Conservation (phyloP, 179 eudicot species). For the Silene coronaria region DNA sequence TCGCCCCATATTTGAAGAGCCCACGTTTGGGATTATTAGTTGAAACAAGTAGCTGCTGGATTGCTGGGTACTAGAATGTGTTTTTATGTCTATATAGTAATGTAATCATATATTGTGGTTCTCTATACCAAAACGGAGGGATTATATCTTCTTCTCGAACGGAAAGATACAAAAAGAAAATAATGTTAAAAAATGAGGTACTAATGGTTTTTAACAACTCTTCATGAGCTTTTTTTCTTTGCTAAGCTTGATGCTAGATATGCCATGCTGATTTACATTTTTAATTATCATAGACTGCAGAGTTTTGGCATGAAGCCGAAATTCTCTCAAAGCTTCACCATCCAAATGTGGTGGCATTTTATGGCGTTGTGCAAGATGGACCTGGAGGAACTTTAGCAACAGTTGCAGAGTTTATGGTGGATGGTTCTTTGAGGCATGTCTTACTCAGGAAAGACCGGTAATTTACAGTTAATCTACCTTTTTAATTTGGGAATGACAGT, state of each 20-base stretch:
- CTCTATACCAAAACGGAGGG: too few species aligned
- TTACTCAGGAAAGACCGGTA: conserved; percentile 44
- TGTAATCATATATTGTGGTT: too few species aligned
- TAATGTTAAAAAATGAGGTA: too few species aligned
- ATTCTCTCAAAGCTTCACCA: conserved; percentile 50
- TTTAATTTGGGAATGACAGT: not conserved
- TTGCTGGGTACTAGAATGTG: too few species aligned
- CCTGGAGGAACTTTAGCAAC: conserved; percentile 52
- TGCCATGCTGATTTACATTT: conserved; percentile 7
- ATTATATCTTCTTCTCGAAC: too few species aligned
- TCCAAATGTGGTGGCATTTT: conserved; percentile 52
- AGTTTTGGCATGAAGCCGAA: conserved; percentile 51
- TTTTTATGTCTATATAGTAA: too few species aligned
- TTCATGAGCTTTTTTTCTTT: not conserved
- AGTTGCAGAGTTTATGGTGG: conserved; percentile 44
- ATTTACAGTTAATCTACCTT: not conserved
- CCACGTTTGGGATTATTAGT: too few species aligned
- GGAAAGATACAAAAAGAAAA: too few species aligned
- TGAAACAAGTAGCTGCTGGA: too few species aligned
- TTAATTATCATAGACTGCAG: conserved; percentile 30
- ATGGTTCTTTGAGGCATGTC: conserved; percentile 49
- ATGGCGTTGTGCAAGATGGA: conserved; percentile 48
- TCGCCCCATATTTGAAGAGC: too few species aligned
- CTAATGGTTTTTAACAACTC: too few species aligned
- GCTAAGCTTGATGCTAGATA: conserved; percentile 1